These are phyloP conservation scores for Teratosphaeria viscida DNA, from an alignment of 2,329 filamentous ascomycete species.

Conservation along the genomic window DNA sequence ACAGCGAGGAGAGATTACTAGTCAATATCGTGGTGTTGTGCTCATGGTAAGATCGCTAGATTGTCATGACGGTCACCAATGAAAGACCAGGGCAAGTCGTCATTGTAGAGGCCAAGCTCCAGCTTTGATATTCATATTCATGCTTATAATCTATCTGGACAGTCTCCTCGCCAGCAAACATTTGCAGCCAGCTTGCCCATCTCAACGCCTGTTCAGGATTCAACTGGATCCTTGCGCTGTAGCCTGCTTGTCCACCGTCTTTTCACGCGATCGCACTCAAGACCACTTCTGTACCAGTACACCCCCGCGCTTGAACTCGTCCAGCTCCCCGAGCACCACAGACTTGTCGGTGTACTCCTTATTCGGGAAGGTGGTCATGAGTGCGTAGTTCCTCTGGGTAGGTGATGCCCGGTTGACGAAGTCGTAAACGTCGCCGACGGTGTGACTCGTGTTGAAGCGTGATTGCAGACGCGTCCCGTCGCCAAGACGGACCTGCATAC, in stretches of 20 bases:
- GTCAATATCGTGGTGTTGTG: no score
- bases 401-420: constrained; percentile 59
- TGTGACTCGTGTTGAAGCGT: constrained; percentile 71
- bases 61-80: no score
- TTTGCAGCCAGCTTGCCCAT: not conserved
- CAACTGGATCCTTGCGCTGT: not conserved
- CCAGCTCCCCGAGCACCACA: constrained; percentile 36
- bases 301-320: constrained; percentile 43
- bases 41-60: no score
- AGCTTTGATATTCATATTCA: not conserved
- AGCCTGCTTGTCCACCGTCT: not conserved
- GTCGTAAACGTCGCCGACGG: constrained; percentile 64
- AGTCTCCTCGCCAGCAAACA: not conserved
- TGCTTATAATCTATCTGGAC: not conserved
- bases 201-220: not conserved
- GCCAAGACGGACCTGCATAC: constrained; percentile 66
- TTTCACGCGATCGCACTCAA: constrained; percentile 11
- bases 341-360: constrained; percentile 65
- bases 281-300: constrained; percentile 48
- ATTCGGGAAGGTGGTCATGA: constrained; percentile 75
- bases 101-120: no score
- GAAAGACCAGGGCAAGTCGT: no score
- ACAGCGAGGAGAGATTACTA: no score
- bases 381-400: constrained; percentile 53
- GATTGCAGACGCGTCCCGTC: constrained; percentile 68